These are phyloP conservation scores for Talaromyces sp. DNA, from an alignment of 2,329 filamentous ascomycete species.

Conservation along the genomic window DNA sequence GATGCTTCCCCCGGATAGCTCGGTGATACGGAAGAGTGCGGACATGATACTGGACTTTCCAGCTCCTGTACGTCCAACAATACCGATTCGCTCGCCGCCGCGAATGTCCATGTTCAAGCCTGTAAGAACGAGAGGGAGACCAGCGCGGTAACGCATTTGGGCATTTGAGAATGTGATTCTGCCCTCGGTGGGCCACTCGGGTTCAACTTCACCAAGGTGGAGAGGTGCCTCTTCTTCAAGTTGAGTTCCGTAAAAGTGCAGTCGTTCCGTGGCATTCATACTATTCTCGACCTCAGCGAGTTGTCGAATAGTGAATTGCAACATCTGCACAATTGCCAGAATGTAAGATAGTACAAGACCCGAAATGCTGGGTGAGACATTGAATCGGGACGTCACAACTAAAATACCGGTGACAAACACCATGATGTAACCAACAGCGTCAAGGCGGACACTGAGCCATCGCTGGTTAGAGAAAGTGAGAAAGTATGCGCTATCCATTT, in stretches of 20 bases:
- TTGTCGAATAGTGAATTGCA: constrained; percentile 89
- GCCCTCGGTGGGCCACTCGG: constrained; percentile 80
- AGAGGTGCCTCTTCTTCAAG: constrained; percentile 87
- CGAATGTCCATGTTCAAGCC: constrained; percentile 53
- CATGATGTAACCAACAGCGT: constrained; percentile 75
- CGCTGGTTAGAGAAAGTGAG: constrained; percentile 90
- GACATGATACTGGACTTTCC: constrained; percentile 48
- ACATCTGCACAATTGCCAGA: constrained; percentile 86
- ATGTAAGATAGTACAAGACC: constrained; percentile 89
- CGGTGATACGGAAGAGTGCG: constrained; percentile 43
- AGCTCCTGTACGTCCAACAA: constrained; percentile 46
- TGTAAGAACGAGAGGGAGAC: constrained; percentile 68
- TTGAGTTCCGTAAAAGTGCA: constrained; percentile 82
- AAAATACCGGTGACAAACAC: constrained; percentile 86
- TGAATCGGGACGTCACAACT: constrained; percentile 83
- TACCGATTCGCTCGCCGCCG: constrained; percentile 48
- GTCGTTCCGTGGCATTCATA: constrained; percentile 93
- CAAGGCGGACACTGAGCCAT: constrained; percentile 80
- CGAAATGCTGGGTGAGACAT: constrained; percentile 73
- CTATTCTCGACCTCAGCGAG: constrained; percentile 94
- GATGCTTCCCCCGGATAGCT: constrained; percentile 40
- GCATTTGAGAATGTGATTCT: constrained; percentile 74
- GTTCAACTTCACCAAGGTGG: constrained; percentile 66
- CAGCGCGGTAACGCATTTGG: constrained; percentile 72
- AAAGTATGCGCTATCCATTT: constrained; percentile 90